Evolutionary conservation across 805 yeast genomes (phyloP), one percentile per base, ranked within the genome.

Genomic region (Saccharomycopsis babjevae): DNA sequence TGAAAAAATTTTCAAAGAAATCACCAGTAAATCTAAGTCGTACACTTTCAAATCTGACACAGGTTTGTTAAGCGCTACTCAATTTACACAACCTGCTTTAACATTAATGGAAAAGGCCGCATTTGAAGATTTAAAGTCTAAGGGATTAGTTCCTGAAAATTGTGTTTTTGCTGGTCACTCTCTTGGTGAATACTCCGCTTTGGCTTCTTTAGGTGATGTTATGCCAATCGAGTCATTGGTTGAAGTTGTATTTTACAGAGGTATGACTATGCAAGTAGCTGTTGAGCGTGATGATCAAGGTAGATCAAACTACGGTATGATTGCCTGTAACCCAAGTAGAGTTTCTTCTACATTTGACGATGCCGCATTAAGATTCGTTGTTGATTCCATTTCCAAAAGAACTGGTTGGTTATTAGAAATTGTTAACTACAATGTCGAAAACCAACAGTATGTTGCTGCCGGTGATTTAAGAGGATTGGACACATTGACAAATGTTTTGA

Each of bases 201-300:
- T 94, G 71, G 90, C 98, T 18, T 91, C 99, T 32, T 80, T 94
- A 70, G 99, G 97, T 59, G 97, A 94, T 73, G 97, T 96, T 62
- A 93, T 94, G 98, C 97, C 98, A 57, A 91, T 94, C 69, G 99
- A 94, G 78, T 88, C 96, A 5, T 81, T 93, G 68, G 97, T 93
- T 65, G 98, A 93, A 74, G 96, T 93, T 74, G 98, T 93, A 59
- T 94, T 94, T 83, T 96, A 94, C 83, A 87, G 99, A 81, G 99
- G 99, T 83, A 94, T 94, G 98, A 96, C 99, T 57, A 94, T 94
- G 99, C 99, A 94, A 80, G 99, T 94, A 67, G 99, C 99, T 56
- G 99, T 94, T 67, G 98, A 98, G 73, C 88, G 99, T 79, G 99
- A 94, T 76, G 83, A 85, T 60, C 73, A 76, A 58, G 99, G 99